Base-by-base conservation (phyloP, 2,329 filamentous ascomycete genomes). In the Lojkania enalia region DNA sequence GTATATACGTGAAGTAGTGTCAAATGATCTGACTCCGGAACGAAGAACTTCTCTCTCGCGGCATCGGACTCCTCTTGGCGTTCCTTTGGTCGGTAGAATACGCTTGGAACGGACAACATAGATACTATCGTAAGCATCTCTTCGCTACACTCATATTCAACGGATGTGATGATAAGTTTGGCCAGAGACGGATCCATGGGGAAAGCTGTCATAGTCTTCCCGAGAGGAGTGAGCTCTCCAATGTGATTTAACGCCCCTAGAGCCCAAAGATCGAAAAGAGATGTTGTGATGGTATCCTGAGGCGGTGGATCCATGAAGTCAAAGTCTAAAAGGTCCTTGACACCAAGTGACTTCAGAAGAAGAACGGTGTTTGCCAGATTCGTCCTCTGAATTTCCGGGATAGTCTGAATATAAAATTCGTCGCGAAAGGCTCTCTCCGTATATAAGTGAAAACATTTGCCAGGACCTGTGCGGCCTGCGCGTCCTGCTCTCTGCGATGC, bases 291-390 rank as follows among this genome's bases (percentile, higher is more conserved):
- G 0, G 91, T 96, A 62, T 99, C 95, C 71, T 99, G 94, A 0
- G 94, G 94, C 5, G 94, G 94, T 1, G 94, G 94, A 57, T 99
- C 94, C 92, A 99, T 97, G 60, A 99, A 99, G 67, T 97, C 90
- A 63, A 99, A 99, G 68, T 99, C 92, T 1, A 99, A 74, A 7
- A 99, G 77, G 57, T 99, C 91, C 63, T 89, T 92, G 14, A 99
- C 92, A 0, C 94, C 94, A 0, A 99, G 80, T 0, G 90, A 96
- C 66, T 99, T 99, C 35, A 99, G 79, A 37, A 99, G 82, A 12
- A 99, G 78, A 2, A 99, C 92, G 0, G 91, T 97, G 60, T 97
- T 97, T 61, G 90, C 86, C 2, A 99, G 81, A 60, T 97, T 99
- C 0, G 94, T 99, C 14, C 94, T 83, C 71, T 99, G 94, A 31